Percentiles rank a stretch among this genome's conserved stretches.
Conservation (phyloP, 768 basidiomycete species). For the Lentinula sp. region DNA sequence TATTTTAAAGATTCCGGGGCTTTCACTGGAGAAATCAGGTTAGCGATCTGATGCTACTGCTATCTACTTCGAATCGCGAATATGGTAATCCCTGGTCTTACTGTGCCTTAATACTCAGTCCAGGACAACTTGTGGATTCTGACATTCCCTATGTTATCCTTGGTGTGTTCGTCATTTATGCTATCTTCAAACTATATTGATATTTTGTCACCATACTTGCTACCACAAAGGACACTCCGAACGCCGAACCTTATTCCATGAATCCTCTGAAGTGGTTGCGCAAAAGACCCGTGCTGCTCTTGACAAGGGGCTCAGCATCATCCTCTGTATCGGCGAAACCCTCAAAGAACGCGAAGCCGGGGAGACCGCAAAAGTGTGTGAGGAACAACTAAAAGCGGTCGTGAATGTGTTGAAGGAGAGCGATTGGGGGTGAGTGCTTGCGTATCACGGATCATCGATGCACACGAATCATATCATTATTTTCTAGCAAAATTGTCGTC, state of each 20-base stretch:
- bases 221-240: slow-evolving; percentile 79
- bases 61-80: neutral
- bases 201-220: neutral
- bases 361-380: slow-evolving; percentile 73
- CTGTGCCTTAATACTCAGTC: slow-evolving; percentile 32
- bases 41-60: slow-evolving; percentile 11
- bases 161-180: slow-evolving; percentile 36
- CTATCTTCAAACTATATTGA: neutral
- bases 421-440: slow-evolving; percentile 70
- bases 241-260: slow-evolving; percentile 88
- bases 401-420: slow-evolving; percentile 50
- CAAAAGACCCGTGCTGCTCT: slow-evolving; percentile 83
- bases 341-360: slow-evolving; percentile 79
- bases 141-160: slow-evolving; percentile 88
- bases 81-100: neutral
- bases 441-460: neutral
- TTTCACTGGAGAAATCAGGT: slow-evolving; percentile 97
- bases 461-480: neutral
- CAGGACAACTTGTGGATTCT: slow-evolving; percentile 82
- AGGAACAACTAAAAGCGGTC: slow-evolving; percentile 76
- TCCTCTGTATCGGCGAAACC: slow-evolving; percentile 96
- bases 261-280: slow-evolving; percentile 78
- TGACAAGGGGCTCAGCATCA: slow-evolving; percentile 70
- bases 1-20: slow-evolving; percentile 83
- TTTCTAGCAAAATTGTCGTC: slow-evolving; percentile 75